Base-by-base conservation (phyloP, 2,329 filamentous ascomycete species). In the Zopfia rhizophila region DNA sequence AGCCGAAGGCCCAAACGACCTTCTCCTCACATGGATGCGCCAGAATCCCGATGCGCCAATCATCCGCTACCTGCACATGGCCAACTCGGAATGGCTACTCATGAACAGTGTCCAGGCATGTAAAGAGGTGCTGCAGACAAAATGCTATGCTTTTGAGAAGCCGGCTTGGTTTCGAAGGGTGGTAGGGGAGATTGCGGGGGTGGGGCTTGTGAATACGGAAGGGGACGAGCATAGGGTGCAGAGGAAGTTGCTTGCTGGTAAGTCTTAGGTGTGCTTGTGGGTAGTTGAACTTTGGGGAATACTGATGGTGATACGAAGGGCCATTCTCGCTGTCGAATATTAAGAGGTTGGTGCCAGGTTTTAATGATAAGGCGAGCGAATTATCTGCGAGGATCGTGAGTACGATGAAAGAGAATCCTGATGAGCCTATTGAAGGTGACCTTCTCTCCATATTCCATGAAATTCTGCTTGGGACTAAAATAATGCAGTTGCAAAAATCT, bases 251-350 rank as follows among this genome's bases (percentile, higher is more conserved):
- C 47, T 76, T 3, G 48, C 48, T 0, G 45, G 57, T 62, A 12
- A 45, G 51, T 51, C 1, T 10, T 8, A 27, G 24, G 8, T 27
- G 8, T n/a, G 8, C n/a, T 27, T 8, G 24, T 8, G 24, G 24
- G 24, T 8, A 27, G n/a, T 27, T 27, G 24, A n/a, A n/a, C 8
- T 27, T 8, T 8, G n/a, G 24, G 14, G 21, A 23, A n/a, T 17
- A 7, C 24, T 13, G 11, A 19, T 16, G 5, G 2, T 19, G 23
- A 18, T 22, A n/a, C 8, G n/a, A 32, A 62, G 65, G 63, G 1
- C 60, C 70, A 0, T 75, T 76, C 36, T 73, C 72, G 0, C 48
- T 68, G 3, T 53, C 64, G 12, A 74, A 66, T 24, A 54, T 73
- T 31, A 66, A 67, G 42, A 67, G 65, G 29, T 63, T 76, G 7